A percentile compares a stretch with the other conserved stretches of the same genome.
Conservation (phyloP, 129 eudicot genomes). For the Sambucus nigra region DNA sequence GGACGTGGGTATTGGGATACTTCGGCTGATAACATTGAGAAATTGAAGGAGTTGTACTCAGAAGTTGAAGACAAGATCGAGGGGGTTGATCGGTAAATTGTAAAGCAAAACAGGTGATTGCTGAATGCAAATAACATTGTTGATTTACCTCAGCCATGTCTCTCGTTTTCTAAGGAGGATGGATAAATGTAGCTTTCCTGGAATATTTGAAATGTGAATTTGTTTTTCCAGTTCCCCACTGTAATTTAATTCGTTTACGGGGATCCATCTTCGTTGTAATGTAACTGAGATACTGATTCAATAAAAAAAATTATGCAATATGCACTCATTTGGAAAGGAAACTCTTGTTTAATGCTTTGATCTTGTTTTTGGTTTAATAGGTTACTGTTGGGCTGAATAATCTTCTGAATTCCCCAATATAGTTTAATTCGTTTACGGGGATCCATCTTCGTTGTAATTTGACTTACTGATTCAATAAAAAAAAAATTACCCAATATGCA, state of each 20-base stretch:
- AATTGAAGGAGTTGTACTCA: conserved; percentile 67
- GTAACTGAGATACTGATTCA: conserved; percentile 5
- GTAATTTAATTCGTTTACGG: conserved; percentile 10
- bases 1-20: conserved; percentile 99
- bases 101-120: neutral
- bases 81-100: conserved; percentile 62
- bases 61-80: conserved; percentile 99
- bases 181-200: conserved; percentile 1
- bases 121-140: conserved; percentile 12
- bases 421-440: conserved; percentile 10
- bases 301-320: neutral
- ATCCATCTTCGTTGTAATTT: neutral
- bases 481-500: neutral
- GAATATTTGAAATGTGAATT: conserved; percentile 1
- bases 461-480: conserved; percentile 3
- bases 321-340: neutral
- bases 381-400: no score
- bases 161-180: conserved; percentile 7
- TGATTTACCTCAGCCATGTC: conserved; percentile 7
- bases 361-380: no score
- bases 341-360: no score
- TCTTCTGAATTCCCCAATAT: conserved; percentile 7
- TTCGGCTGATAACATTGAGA: conserved; percentile 79
- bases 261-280: neutral
- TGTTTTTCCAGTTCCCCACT: conserved; percentile 4